These are phyloP conservation scores for Wickerhamomyces bovis DNA, from an alignment of 805 yeast species.

Conservation along the genomic window DNA sequence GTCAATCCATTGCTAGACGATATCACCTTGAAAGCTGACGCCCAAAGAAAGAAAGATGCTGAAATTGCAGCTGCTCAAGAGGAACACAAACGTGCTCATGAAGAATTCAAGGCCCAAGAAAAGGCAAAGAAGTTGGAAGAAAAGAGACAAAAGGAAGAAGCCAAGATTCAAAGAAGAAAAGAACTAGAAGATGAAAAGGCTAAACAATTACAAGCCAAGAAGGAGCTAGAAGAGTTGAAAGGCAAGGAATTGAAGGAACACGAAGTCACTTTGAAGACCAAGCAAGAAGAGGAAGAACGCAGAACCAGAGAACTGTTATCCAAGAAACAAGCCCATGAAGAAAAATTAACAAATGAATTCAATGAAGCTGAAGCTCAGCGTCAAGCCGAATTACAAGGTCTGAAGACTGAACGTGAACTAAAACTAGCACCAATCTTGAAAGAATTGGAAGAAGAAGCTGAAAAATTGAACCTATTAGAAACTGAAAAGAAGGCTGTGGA, in stretches of 20 bases:
- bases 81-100: conserved; percentile 33
- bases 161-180: conserved; percentile 25
- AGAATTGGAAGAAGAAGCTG: conserved; percentile 44
- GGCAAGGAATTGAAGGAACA: conserved; percentile 30
- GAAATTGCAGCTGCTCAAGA: conserved; percentile 32
- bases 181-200: conserved; percentile 31
- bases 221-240: conserved; percentile 25
- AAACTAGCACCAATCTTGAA: conserved; percentile 49
- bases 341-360: conserved; percentile 20
- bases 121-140: conserved; percentile 33
- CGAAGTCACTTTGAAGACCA: conserved; percentile 30
- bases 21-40: conserved; percentile 60
- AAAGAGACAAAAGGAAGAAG: conserved; percentile 31
- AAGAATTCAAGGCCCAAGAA: conserved; percentile 35
- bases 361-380: conserved; percentile 41
- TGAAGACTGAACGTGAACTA: conserved; percentile 49
- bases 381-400: conserved; percentile 32
- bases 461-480: conserved; percentile 43
- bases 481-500: conserved; percentile 42
- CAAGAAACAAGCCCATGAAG: conserved; percentile 24
- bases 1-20: conserved; percentile 81
- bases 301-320: conserved; percentile 24
- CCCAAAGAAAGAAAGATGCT: conserved; percentile 56
- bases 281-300: conserved; percentile 27
- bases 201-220: conserved; percentile 26